Evolutionary conservation across 805 yeast species (phyloP), one percentile per base, ranked within the genome.

Genomic region (Blastobotrys robertii): DNA sequence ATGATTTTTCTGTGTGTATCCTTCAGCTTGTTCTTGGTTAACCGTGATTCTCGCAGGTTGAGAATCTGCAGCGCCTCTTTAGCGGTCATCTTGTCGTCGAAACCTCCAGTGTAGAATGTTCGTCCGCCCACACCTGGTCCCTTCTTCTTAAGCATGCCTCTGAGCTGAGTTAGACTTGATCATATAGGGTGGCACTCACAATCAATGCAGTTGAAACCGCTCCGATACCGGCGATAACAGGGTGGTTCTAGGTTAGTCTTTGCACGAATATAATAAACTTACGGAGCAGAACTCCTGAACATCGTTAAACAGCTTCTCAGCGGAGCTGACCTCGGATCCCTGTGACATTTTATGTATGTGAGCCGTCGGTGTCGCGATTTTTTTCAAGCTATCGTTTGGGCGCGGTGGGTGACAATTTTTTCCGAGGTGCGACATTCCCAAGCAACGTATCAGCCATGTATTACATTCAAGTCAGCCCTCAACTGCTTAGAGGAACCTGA

Each of bases 81-180:
- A 37, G 88, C 80, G 45, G 74, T 73, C 95, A 90, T 86, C 62
- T 90, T 92, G n/a, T 76, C 62, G 31, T 88, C 96, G 64, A 90
- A 90, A 1, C 95, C 85, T 44, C 97, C 98, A 59, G 79, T 85
- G 58, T 71, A 67, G 57, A 79, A 90, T 14, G 81, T 77, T 50
- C 77, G 74, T 8, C 82, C 82, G 44, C 70, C 68, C 15, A 74
- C 59, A 33, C 85, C 82, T n/a, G 86, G 82, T 48, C 78, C 81
- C 33, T 55, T 44, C 42, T 58, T 59, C 37, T 56, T 50, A 49
- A 63, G 53, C 19, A 61, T 52, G 13, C 59, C 52, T 39, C 48
- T 52, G 39, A 44, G 28, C 49, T 41, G 25, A 19, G 5, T 25
- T 28, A 8, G 9, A 12, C 22, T 41, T 25, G 34, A 11, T 10